These are phyloP conservation scores for Xylaria grammica DNA, from an alignment of 495 filamentous ascomycete species.

Conservation along the genomic window DNA sequence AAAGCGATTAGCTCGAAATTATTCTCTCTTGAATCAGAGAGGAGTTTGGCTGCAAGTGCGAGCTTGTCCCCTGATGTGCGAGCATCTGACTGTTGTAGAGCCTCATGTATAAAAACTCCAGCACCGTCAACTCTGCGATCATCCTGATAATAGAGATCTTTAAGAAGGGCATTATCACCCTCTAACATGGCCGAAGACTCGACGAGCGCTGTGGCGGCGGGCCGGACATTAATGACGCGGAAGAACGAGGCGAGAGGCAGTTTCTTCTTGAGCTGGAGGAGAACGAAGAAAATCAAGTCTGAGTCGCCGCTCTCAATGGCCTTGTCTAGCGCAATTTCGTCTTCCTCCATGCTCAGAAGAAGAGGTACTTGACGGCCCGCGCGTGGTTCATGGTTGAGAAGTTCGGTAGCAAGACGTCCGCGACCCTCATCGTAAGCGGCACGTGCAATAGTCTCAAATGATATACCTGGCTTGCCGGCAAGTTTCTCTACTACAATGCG, in stretches of 20 bases:
- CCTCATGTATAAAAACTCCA: constrained; percentile 83
- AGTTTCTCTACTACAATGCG: constrained; percentile 85
- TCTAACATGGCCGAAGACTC: constrained; percentile 73
- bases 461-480: constrained; percentile 85
- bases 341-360: constrained; percentile 94
- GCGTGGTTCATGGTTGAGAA: constrained; percentile 91
- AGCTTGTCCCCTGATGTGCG: constrained; percentile 76
- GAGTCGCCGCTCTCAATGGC: constrained; percentile 95
- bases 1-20: constrained; percentile 74
- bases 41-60: constrained; percentile 77
- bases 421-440: constrained; percentile 97
- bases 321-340: constrained; percentile 93
- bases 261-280: constrained; percentile 88
- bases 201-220: constrained; percentile 86
- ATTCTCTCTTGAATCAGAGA: constrained; percentile 83
- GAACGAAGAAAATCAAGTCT: constrained; percentile 87
- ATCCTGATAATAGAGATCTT: constrained; percentile 97
- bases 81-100: constrained; percentile 67
- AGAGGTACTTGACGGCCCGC: constrained; percentile 95
- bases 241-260: constrained; percentile 91
- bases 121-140: constrained; percentile 90
- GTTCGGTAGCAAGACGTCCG: constrained; percentile 79
- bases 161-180: constrained; percentile 82
- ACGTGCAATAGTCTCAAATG: constrained; percentile 90
- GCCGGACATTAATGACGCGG: constrained; percentile 84